Conservation (phyloP, 2,329 filamentous ascomycete species). For the Blastomyces emzantsi region DNA sequence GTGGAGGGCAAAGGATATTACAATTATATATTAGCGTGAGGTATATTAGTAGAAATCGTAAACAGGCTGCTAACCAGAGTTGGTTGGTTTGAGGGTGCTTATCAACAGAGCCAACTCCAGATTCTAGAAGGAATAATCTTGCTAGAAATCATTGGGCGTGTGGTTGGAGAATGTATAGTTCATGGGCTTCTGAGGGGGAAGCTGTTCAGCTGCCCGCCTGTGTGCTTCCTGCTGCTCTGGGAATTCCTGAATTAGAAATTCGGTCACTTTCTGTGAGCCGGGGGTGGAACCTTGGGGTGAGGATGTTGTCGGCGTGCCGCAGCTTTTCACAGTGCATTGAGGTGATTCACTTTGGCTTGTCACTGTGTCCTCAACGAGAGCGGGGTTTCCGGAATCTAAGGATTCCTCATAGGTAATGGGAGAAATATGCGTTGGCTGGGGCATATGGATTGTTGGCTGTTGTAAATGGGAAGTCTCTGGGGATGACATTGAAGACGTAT, state of each 20-base stretch:
- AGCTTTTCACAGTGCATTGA: conserved; percentile 27
- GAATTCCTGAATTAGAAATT: conserved; percentile 39
- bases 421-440: conserved; percentile 29
- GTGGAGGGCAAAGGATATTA: background rate
- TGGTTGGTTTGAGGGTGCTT: background rate
- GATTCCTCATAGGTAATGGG: conserved; percentile 32
- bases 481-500: conserved; percentile 32
- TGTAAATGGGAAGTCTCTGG: conserved; percentile 31
- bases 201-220: conserved; percentile 35
- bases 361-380: conserved; percentile 20
- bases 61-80: background rate
- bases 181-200: conserved; percentile 34
- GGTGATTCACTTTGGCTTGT: conserved; percentile 23
- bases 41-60: conserved; percentile 5
- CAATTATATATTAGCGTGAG: conserved; percentile 4
- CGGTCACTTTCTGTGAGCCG: conserved; percentile 25
- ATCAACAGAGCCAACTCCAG: background rate
- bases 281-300: conserved; percentile 11
- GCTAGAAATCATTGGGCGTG: conserved; percentile 31
- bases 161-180: conserved; percentile 38
- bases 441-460: conserved; percentile 25
- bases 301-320: conserved; percentile 22
- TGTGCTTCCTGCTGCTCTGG: conserved; percentile 38
- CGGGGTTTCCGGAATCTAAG: conserved; percentile 23
- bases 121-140: background rate